Conservation (phyloP, 352 stramenopile species). For the Pythium chondricola region DNA sequence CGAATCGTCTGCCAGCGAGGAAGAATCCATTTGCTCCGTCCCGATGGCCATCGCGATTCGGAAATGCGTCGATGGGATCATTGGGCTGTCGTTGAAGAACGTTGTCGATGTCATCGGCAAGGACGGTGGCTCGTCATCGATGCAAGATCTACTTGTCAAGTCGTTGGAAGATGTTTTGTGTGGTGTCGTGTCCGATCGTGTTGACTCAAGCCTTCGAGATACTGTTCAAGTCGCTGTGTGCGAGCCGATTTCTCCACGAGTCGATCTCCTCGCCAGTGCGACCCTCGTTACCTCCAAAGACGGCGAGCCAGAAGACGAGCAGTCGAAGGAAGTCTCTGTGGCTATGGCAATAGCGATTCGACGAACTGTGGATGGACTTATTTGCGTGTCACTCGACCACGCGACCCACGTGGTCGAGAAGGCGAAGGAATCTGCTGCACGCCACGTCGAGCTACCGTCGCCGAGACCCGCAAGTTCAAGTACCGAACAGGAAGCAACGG, state of each 20-base stretch:
- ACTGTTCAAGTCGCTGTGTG: constrained; percentile 3
- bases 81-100: constrained; percentile 27
- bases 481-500: too few species aligned
- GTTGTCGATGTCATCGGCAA: constrained; percentile 22
- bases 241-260: too few species aligned
- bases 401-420: neutral
- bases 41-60: constrained; percentile 30
- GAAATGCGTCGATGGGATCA: constrained; percentile 31
- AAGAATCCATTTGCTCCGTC: constrained; percentile 12
- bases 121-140: neutral
- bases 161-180: constrained; percentile 11
- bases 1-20: neutral
- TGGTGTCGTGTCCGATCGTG: constrained; percentile 1
- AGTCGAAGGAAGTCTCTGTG: constrained; percentile 10
- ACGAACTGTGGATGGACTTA: constrained; percentile 12
- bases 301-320: neutral
- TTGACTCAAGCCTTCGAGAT: neutral
- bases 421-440: too few species aligned
- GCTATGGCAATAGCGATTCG: constrained; percentile 18
- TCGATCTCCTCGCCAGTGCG: too few species aligned
- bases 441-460: too few species aligned
- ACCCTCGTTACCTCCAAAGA: too few species aligned
- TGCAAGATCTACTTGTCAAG: constrained; percentile 9
- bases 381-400: constrained; percentile 15
- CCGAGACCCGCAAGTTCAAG: too few species aligned